phyloP scores from a whole-genome alignment of 257 asterid species.

The Henckelia pumila region DNA sequence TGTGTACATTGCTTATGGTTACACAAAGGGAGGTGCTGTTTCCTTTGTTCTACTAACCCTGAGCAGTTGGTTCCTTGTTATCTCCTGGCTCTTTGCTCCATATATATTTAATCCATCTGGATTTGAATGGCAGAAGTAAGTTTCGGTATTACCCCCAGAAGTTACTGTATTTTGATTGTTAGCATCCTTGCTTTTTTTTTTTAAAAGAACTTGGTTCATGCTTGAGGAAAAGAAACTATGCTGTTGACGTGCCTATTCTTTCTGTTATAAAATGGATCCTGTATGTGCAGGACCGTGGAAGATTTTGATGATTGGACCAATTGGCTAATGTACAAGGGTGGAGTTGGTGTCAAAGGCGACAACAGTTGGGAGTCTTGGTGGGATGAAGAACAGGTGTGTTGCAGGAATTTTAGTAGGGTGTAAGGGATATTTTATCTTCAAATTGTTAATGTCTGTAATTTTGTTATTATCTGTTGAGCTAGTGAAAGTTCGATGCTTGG shows the following conservation, averaged over 20 bases:
- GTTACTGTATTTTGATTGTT: neutral
- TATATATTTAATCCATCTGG: constrained; percentile 98
- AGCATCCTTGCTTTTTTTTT: constrained; percentile 2
- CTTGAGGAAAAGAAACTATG: constrained; percentile 1
- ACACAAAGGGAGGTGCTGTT: constrained; percentile 57
- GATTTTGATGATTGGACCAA: constrained; percentile 98
- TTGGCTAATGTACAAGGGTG: constrained; percentile 98
- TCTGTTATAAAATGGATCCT: constrained; percentile 15
- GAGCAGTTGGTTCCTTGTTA: constrained; percentile 97
- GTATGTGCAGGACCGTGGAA: constrained; percentile 77
- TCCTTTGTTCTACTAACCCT: constrained; percentile 69
- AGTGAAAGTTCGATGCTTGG: constrained; percentile 1
- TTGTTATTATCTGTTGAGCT: constrained; percentile 5
- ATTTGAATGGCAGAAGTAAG: constrained; percentile 99
- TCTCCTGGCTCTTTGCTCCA: constrained; percentile 98
- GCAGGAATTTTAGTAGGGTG: constrained; percentile 16
- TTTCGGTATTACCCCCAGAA: constrained; percentile 21
- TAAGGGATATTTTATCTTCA: constrained; percentile 5
- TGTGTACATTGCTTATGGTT: constrained; percentile 89
- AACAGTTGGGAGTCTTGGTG: constrained; percentile 99
- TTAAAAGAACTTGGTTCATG: constrained; percentile 21
- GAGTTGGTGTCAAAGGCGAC: constrained; percentile 94
- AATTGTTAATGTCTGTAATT: neutral
- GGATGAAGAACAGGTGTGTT: constrained; percentile 96
- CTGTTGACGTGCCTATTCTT: constrained; percentile 16